phyloP scores from a whole-genome alignment of 179 eudicot species.

The Spinacia oleracea region DNA sequence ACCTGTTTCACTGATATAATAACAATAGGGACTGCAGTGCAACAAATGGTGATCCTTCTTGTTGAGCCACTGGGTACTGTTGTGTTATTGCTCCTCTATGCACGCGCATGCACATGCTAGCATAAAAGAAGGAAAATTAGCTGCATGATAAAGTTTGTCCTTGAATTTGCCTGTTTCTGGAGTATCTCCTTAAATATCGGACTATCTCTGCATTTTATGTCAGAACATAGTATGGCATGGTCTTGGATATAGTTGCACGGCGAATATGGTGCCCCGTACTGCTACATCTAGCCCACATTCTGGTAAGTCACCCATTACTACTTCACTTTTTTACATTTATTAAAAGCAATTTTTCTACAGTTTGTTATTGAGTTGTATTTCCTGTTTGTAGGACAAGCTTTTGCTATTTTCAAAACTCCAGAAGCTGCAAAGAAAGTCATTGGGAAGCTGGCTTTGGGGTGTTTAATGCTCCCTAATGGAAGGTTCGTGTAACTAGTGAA shows the following conservation, averaged over 20 bases:
- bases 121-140: background rate
- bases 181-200: background rate
- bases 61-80: background rate
- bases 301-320: conserved; percentile 36
- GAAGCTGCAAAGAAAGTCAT: conserved; percentile 53
- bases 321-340: background rate
- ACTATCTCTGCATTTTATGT: background rate
- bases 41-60: background rate
- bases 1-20: background rate
- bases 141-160: background rate
- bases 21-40: background rate
- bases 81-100: background rate
- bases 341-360: background rate
- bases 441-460: conserved; percentile 34
- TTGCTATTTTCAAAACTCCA: conserved; percentile 56
- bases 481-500: too few relatives aligned
- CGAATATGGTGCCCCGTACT: conserved; percentile 52
- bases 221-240: conserved; percentile 72
- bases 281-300: conserved; percentile 47
- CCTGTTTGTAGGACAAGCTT: conserved; percentile 55
- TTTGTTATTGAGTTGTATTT: background rate
- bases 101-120: background rate
- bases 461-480: conserved; percentile 63
- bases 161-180: background rate
- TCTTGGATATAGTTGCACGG: conserved; percentile 46